Conservation (phyloP, 2,329 filamentous ascomycete species). For the Claviceps arundinis region DNA sequence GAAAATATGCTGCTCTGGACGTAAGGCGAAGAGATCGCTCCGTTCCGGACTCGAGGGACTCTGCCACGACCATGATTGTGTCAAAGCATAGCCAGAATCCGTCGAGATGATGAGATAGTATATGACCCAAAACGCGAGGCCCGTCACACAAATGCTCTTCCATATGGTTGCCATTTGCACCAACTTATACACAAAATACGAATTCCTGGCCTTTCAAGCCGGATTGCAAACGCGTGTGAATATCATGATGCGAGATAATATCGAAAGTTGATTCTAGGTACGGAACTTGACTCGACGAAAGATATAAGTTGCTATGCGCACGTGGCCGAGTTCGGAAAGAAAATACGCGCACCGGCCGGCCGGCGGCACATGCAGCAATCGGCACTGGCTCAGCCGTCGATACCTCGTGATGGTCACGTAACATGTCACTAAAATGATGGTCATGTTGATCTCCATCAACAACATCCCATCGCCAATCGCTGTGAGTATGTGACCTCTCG, state of each 20-base stretch:
- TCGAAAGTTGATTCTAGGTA: neutral
- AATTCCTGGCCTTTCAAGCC: neutral
- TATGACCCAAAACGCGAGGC: slow-evolving; percentile 9
- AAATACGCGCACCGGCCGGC: no score
- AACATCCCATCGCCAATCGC: neutral
- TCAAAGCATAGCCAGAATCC: neutral
- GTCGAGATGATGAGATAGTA: slow-evolving; percentile 4
- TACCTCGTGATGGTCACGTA: neutral
- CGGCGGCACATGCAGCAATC: no score
- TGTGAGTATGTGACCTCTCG: neutral
- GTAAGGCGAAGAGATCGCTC: slow-evolving; percentile 14
- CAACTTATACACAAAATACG: neutral
- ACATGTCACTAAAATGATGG: neutral
- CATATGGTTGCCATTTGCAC: neutral
- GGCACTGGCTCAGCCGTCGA: neutral
- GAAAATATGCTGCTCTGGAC: slow-evolving; percentile 27
- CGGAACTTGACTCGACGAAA: no score
- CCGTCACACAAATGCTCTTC: neutral
- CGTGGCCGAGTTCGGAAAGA: no score
- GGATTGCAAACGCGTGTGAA: neutral
- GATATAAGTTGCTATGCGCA: no score
- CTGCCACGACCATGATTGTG: neutral
- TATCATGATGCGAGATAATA: neutral
- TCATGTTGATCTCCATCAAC: neutral
- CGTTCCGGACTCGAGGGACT: no score